These are phyloP conservation scores for Diaporthe humulicola DNA, from an alignment of 2,329 filamentous ascomycete genomes.

Conservation along the genomic window DNA sequence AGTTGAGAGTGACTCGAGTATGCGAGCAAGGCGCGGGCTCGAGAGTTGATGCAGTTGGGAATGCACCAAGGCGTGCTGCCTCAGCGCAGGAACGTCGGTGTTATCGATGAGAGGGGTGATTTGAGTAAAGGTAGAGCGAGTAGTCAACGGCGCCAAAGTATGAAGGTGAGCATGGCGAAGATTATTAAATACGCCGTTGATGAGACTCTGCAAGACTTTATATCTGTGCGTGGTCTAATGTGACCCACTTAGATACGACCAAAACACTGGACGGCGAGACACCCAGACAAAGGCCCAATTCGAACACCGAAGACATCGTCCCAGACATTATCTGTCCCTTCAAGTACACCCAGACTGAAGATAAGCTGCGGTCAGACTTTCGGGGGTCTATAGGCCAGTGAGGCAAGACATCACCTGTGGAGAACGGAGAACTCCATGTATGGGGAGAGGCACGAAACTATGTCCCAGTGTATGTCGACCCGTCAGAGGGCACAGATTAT, in stretches of 20 bases:
- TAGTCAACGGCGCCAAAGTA: neutral
- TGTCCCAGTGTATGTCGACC: neutral
- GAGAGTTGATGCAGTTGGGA: neutral
- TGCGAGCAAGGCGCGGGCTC: neutral
- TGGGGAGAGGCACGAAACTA: neutral
- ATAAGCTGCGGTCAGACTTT: constrained; percentile 15
- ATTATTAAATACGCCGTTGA: neutral
- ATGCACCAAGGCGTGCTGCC: neutral
- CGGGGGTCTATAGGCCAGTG: neutral
- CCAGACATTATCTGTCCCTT: neutral
- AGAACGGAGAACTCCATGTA: neutral
- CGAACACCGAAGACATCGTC: neutral
- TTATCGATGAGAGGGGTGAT: neutral
- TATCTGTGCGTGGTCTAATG: neutral
- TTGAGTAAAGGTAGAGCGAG: neutral
- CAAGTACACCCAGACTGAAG: neutral
- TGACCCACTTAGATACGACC: neutral
- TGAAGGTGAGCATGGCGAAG: neutral
- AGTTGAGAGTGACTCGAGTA: neutral
- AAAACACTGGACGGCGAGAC: neutral
- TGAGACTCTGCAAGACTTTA: neutral
- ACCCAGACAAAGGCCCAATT: neutral
- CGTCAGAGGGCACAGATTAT: neutral
- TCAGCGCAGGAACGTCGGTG: neutral
- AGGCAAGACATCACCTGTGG: neutral